Base-by-base conservation (phyloP, 352 stramenopile species). In the Globisporangium camurandrum region DNA sequence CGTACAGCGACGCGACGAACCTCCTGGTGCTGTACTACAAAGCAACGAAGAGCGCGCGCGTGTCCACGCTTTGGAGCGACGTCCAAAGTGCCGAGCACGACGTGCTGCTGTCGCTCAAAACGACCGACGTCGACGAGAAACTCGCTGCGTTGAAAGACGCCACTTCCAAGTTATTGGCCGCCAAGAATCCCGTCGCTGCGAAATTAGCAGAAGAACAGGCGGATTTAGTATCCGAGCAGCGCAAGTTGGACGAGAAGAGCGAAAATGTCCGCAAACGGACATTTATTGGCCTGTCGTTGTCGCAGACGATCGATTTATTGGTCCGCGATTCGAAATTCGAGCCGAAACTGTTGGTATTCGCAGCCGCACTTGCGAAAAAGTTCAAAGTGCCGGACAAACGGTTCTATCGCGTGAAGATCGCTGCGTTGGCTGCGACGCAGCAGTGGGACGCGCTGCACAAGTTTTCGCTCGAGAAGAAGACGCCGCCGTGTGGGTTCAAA, bases 361-460 rank as follows among this genome's bases (percentile, higher is more conserved):
- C 77, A 8, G 72, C 75, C 0, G 50, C 73, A 4, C 83, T 91
- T 51, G 71, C 80, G 31, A 95, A 95, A 54, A 92, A 88, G 55
- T 95, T 95, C 59, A 93, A 94, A 34, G 79, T 97, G 7, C 79
- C 86, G 1, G 86, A 96, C 51, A 96, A 97, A 66, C 80, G 82
- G 8, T 87, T 94, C 42, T 97, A 92, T 59, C 80, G 87, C 52
- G 79, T 95, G 36, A 96, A 96, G 62, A 96, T 95, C 53, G 84
- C 88, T 47, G 85, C 84, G 30, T 63, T 95, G 5, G 81, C 81
- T 4, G 75, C 93, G 51, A 93, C 74, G 14, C 67, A 73, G 14
- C 82, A 97, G 41, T 97, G 86, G 84, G 83, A 91, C 56, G 69
- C 75, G 24, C 68, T 97, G 42, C 81, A 89, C 47, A 92, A 92